Percentiles rank a stretch among this genome's conserved stretches.
phyloP scores from a whole-genome alignment of 257 asterid species.

The Osmanthus fragrans region DNA sequence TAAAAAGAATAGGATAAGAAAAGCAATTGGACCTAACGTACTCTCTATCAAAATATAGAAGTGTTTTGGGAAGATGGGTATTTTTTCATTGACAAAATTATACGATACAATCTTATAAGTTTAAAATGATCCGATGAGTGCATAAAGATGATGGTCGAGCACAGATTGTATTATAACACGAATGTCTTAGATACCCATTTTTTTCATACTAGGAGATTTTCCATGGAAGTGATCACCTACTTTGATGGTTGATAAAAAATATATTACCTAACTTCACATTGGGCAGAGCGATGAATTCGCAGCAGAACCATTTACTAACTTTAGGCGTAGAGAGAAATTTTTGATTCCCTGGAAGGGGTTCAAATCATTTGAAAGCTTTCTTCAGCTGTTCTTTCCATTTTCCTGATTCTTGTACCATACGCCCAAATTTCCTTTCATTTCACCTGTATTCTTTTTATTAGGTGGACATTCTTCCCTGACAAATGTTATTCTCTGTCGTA shows the following conservation, averaged over 20 bases:
- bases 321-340: background rate
- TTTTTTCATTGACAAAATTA: background rate
- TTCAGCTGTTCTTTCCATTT: too few relatives aligned
- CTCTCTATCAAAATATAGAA: background rate
- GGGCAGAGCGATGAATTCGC: background rate
- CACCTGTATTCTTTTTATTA: too few relatives aligned
- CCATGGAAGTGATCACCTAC: too few relatives aligned
- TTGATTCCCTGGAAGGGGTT: background rate
- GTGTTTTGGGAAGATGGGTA: background rate
- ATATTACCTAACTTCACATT: background rate
- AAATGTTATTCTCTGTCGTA: background rate
- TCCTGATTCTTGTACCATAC: too few relatives aligned
- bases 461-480: background rate
- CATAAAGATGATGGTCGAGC: background rate
- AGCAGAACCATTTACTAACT: background rate
- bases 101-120: background rate
- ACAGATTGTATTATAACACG: too few relatives aligned
- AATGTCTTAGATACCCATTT: too few relatives aligned
- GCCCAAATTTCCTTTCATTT: too few relatives aligned
- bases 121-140: background rate
- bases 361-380: too few relatives aligned
- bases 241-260: too few relatives aligned
- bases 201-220: too few relatives aligned
- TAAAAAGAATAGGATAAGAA: background rate
- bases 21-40: background rate